These are phyloP conservation scores for Saccharomycopsis oosterbeekiorum DNA, from an alignment of 805 yeast species.

Conservation along the genomic window DNA sequence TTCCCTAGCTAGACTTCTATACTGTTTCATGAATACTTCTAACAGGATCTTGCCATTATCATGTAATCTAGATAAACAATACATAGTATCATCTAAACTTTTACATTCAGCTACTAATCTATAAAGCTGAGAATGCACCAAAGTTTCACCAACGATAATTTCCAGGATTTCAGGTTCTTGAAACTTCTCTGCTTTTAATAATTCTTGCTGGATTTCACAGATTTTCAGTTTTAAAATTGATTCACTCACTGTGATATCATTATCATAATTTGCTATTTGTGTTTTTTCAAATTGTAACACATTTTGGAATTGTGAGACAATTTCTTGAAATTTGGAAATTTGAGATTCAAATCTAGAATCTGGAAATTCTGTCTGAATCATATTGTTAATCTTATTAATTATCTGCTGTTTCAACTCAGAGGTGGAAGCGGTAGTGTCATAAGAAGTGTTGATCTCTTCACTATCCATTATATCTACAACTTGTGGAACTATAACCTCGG, in stretches of 20 bases:
- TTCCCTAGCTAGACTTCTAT: conserved; percentile 50
- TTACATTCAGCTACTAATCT: conserved; percentile 53
- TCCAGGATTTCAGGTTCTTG: conserved; percentile 32
- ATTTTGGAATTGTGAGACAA: conserved; percentile 27
- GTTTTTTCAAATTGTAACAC: conserved; percentile 29
- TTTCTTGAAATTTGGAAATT: conserved; percentile 6
- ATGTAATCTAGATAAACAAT: conserved; percentile 46
- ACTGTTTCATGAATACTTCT: conserved; percentile 27
- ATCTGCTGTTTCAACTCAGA: not conserved
- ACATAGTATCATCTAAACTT: conserved; percentile 62
- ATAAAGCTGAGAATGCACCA: conserved; percentile 52
- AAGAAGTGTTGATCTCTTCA: conserved; percentile 7
- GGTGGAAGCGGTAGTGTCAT: conserved; percentile 1
- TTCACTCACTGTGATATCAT: conserved; percentile 25
- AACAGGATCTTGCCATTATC: conserved; percentile 35
- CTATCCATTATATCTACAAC: conserved; percentile 9
- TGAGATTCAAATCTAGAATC: not conserved
- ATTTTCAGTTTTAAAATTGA: conserved; percentile 25
- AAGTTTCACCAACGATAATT: conserved; percentile 40
- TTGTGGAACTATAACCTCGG: not conserved
- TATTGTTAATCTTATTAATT: conserved; percentile 18
- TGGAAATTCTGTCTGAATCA: conserved; percentile 19
- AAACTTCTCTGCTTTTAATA: conserved; percentile 25
- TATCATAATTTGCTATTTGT: conserved; percentile 23
- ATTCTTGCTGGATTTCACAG: conserved; percentile 24